phyloP scores from a whole-genome alignment of 768 basidiomycete species.

The Pholiota molesta region DNA sequence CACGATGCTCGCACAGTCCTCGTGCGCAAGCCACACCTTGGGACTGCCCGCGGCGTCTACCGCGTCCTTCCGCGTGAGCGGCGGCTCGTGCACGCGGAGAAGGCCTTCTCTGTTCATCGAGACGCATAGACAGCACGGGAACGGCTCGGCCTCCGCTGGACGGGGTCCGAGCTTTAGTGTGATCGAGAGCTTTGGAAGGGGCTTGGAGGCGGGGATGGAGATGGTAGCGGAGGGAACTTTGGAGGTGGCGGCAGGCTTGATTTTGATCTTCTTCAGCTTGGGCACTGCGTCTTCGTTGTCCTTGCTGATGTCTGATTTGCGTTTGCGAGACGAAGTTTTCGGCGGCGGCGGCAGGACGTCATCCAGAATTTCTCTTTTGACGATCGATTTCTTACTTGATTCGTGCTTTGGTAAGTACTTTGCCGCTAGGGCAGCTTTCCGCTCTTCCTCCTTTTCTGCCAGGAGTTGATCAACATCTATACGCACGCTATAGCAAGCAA shows the following conservation, averaged over 20 bases:
- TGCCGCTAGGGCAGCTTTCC: constrained; percentile 6
- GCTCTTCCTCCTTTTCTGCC: constrained; percentile 51
- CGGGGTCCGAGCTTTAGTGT: constrained; percentile 71
- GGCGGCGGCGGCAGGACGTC: constrained; percentile 22
- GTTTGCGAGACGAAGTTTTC: constrained; percentile 40
- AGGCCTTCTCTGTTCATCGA: constrained; percentile 29
- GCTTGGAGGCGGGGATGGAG: constrained; percentile 20
- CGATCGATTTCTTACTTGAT: constrained; percentile 26
- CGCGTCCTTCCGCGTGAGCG: constrained; percentile 54
- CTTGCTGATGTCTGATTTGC: constrained; percentile 37
- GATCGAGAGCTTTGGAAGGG: constrained; percentile 48
- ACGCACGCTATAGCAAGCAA: constrained; percentile 62
- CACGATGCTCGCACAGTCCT: constrained; percentile 75
- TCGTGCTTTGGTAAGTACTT: constrained; percentile 13
- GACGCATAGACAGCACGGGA: constrained; percentile 73
- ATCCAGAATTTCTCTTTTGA: constrained; percentile 26
- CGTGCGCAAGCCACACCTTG: constrained; percentile 76
- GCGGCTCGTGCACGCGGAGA: constrained; percentile 47
- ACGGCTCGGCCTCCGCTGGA: constrained; percentile 54
- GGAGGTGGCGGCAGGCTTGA: constrained; percentile 34
- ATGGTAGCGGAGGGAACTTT: constrained; percentile 22
- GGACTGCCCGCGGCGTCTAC: constrained; percentile 48
- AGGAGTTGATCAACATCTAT: constrained; percentile 93
- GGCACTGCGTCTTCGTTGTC: constrained; percentile 30
- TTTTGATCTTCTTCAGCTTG: constrained; percentile 54